phyloP scores from a whole-genome alignment of 805 yeast species.

The Candida easanensis region DNA sequence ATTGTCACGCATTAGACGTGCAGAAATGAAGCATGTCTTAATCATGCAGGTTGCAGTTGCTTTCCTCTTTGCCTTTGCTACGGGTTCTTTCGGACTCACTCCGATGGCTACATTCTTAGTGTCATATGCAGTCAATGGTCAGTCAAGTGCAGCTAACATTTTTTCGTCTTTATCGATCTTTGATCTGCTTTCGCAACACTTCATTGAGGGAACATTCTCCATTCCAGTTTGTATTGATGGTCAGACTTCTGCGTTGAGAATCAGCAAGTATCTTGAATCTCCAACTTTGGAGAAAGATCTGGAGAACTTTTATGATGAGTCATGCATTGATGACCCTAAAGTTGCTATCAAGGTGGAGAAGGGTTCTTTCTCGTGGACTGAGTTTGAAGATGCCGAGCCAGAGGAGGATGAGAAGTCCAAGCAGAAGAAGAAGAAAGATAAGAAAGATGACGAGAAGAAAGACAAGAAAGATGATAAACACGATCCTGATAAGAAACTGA shows the following conservation, averaged over 20 bases:
- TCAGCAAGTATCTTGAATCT: slow-evolving; percentile 49
- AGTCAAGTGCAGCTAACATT: slow-evolving; percentile 54
- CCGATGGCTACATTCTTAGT: slow-evolving; percentile 49
- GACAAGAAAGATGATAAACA: too few relatives aligned
- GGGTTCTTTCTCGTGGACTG: slow-evolving; percentile 68
- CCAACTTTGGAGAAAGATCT: slow-evolving; percentile 38
- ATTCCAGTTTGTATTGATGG: slow-evolving; percentile 61
- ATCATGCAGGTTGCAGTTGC: slow-evolving; percentile 57
- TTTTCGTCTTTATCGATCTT: slow-evolving; percentile 69
- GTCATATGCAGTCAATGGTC: slow-evolving; percentile 33
- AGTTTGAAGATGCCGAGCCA: slow-evolving; percentile 22
- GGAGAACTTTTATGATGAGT: slow-evolving; percentile 34
- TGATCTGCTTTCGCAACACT: slow-evolving; percentile 54
- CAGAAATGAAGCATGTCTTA: slow-evolving; percentile 55
- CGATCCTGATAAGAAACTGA: background rate
- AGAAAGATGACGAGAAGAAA: background rate
- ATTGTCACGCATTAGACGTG: slow-evolving; percentile 46
- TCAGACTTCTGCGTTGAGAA: slow-evolving; percentile 51
- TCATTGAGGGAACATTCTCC: slow-evolving; percentile 57
- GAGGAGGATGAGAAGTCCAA: background rate
- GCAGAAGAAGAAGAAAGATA: background rate
- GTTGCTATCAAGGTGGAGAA: slow-evolving; percentile 46
- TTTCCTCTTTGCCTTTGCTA: slow-evolving; percentile 49
- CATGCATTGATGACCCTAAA: slow-evolving; percentile 10
- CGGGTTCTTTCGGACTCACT: slow-evolving; percentile 46